Base-by-base conservation (phyloP, 225 moss, liverwort and hornwort genomes). In the Asterella californica region DNA sequence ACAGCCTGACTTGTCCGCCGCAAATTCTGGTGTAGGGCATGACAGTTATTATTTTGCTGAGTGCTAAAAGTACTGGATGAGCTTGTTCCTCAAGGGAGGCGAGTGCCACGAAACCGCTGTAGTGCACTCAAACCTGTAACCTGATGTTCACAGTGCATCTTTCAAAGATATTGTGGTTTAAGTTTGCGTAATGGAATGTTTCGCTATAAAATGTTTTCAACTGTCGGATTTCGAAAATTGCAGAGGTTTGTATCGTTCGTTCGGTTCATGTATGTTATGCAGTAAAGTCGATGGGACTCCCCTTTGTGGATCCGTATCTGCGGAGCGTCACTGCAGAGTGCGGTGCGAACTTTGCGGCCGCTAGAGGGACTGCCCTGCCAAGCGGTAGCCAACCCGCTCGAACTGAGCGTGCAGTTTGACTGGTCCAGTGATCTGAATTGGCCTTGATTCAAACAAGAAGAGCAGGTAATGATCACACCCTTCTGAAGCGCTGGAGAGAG, bases 291-390 rank as follows among this genome's bases (percentile, higher is more conserved):
- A 62, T 87, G 64, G 81, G 55, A 17, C 14, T 87, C 11, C 84
- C 81, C 18, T 77, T 84, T 57, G 52, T 84, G n/a, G 79, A 82
- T 21, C 84, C 84, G 5, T 87, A 79, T 63, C 75, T 84, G 66
- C 61, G 61, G 63, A 80, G 81, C 32, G 76, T 82, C 30, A 75
- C 83, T 4, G 47, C 87, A 21, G 61, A 75, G 18, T 37, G 79
- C 38, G 87, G 84, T 53, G 87, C 30, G 33, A 87, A 84, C 65
- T 84, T 84, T 76, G 87, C 84, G 4, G 72, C 81, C 18, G 54
- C 76, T 5, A 84, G 82, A 59, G 25, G 83, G 22, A 84, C 82
- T 3, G 82, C 79, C 0, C 57, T 64, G 64, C 64, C 64, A 29
- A 64, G 64, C 64, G 27, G 27, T n/a, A n/a, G 64, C 64, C 29